Evolutionary conservation across 2,329 filamentous ascomycete species (phyloP).

Genomic region (Chaetothyriales sp.): DNA sequence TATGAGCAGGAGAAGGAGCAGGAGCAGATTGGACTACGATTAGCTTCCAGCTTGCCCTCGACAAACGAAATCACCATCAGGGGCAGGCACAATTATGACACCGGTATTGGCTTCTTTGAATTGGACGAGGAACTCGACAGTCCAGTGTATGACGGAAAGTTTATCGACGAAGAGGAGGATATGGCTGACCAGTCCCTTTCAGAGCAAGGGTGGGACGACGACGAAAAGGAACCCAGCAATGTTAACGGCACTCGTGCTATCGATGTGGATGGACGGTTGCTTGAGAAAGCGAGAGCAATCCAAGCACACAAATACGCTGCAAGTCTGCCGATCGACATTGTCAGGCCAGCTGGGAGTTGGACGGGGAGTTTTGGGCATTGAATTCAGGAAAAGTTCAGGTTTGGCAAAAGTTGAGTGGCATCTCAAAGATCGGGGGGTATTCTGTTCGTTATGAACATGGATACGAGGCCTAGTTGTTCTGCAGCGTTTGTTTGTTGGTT

Average conservation of each 20-base stretch:
- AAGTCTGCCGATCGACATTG: constrained; percentile 16
- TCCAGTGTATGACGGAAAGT: constrained; percentile 8
- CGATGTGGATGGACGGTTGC: background rate
- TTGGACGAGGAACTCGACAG: constrained; percentile 16
- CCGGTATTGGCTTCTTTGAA: constrained; percentile 16
- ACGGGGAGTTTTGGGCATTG: constrained; percentile 15
- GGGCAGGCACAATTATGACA: constrained; percentile 8
- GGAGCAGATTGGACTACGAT: constrained; percentile 2
- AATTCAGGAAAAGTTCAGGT: background rate
- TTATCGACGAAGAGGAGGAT: constrained; percentile 2
- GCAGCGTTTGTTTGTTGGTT: background rate
- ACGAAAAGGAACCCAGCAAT: background rate
- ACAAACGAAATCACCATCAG: constrained; percentile 8
- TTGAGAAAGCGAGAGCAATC: background rate
- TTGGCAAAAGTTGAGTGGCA: background rate
- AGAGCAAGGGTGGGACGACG: constrained; percentile 1
- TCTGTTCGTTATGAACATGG: background rate
- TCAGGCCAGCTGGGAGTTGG: constrained; percentile 12
- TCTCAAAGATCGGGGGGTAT: background rate
- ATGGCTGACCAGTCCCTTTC: constrained; percentile 1
- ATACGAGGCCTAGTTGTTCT: background rate
- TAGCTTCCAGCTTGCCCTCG: constrained; percentile 9
- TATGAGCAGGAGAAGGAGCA: background rate
- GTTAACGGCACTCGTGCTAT: background rate
- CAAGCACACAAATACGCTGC: background rate